Evolutionary conservation across 1,284 basidiomycete genomes (phyloP), one percentile per base, ranked within the genome.

Genomic region (Ganoderma resinaceum): DNA sequence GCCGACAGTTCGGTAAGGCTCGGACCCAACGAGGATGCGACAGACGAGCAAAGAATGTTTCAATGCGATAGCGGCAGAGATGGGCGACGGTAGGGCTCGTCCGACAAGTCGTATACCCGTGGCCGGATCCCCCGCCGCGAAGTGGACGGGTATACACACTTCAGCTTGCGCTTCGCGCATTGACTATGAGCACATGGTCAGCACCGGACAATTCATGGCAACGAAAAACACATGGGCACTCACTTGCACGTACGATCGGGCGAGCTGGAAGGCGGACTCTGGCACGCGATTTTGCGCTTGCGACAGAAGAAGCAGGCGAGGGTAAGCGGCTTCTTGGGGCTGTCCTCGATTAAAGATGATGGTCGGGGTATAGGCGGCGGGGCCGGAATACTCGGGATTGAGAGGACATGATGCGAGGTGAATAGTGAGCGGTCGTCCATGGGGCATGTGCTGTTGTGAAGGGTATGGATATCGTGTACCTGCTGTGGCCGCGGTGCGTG

Each of bases 241-340:
- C 74, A 84, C 83, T 81, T 82, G 83, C 83, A 84, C 1, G 79
- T 81, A 52, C 77, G 77, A 70, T 82, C 80, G 63, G 71, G 70
- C 46, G 76, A 78, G 33, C 76, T 81, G 53, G 79, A 78, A 35
- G 78, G 73, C 43, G 82, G 82, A 35, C 81, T 80, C 35, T 82
- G 80, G 72, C 83, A 85, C 18, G 83, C 83, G 64, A 84, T 84
- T 79, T 85, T 85, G 62, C 83, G 79, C 65, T 82, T 82, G 40
- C 83, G 74, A 70, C 83, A 84, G 74, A 84, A 84, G 68, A 79
- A 80, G 71, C 83, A 84, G 9, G 83, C 82, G 37, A 84, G 76
- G 46, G 80, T 82, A 16, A 82, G 80, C 62, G 80, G 79, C 76
- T 81, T 83, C 75, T 80, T 81, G 33, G 79, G 77, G 62, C 73